Conservation (phyloP, 2,329 filamentous ascomycete genomes). For the Cytospora paraplurivora region DNA sequence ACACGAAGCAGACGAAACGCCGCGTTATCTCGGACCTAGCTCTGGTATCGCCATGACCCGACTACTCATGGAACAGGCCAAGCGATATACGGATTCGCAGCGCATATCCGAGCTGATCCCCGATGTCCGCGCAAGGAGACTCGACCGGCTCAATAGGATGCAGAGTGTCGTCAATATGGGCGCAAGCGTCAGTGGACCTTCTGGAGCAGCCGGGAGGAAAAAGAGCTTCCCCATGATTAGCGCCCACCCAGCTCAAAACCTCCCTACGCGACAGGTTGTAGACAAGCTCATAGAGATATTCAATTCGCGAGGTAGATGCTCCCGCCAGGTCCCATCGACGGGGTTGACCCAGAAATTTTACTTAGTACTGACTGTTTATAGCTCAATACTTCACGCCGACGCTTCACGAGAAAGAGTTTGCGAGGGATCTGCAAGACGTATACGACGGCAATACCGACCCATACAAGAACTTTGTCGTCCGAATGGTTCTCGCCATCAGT, state of each 20-base stretch:
- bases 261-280: slow-evolving; percentile 74
- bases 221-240: slow-evolving; percentile 93
- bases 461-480: slow-evolving; percentile 84
- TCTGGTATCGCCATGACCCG: slow-evolving; percentile 95
- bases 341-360: slow-evolving; percentile 15
- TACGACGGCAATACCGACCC: slow-evolving; percentile 75
- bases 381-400: slow-evolving; percentile 87
- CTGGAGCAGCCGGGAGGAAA: slow-evolving; percentile 60
- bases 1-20: slow-evolving; percentile 79
- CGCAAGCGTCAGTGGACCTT: slow-evolving; percentile 52
- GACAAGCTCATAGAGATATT: slow-evolving; percentile 84
- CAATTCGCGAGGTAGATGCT: slow-evolving; percentile 71
- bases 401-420: slow-evolving; percentile 80
- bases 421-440: slow-evolving; percentile 75
- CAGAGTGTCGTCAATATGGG: slow-evolving; percentile 60
- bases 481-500: slow-evolving; percentile 92
- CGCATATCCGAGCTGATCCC: slow-evolving; percentile 92
- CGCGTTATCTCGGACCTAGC: slow-evolving; percentile 87
- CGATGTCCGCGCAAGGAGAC: slow-evolving; percentile 63
- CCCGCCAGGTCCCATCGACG: background rate
- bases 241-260: slow-evolving; percentile 72
- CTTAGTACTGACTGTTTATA: slow-evolving; percentile 41
- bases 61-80: slow-evolving; percentile 94
- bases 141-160: slow-evolving; percentile 61
- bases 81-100: slow-evolving; percentile 86